Evolutionary conservation across 2,329 filamentous ascomycete genomes (phyloP), one percentile per base, ranked within the genome.

Genomic region (Acrocalymma vagum): DNA sequence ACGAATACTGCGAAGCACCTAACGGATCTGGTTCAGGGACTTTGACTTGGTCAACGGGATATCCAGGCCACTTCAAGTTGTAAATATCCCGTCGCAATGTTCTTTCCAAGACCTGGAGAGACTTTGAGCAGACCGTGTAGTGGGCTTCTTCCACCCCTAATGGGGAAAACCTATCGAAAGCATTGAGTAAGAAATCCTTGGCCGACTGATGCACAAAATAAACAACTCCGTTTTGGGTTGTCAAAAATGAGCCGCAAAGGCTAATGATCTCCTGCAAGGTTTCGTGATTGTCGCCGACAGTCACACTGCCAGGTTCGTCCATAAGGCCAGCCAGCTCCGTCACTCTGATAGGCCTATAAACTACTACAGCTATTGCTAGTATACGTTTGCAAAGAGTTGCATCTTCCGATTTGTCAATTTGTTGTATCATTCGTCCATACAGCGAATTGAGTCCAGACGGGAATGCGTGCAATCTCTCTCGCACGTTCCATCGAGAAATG

Each of bases 181-280:
- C 4, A 5, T 11, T 9, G 6, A 32, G 11, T 11, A 32, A 21
- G 15, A 32, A 32, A 14, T 32, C 29, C 17, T 21, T 32, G 3
- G 29, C 29, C 9, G 73, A 75, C 36, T 72, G 66, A 41, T 76
- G 71, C 1, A 76, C 58, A 38, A 73, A 35, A 25, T 35, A 41
- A 14, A 41, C 24, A 11, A 15, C 28, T 8, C 24, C 16, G 14
- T 35, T 23, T 25, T 17, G 29, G 4, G 28, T 2, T 5, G 38
- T 35, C 3, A 41, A 30, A 15, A 41, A 41, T 4, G 69, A 76
- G 18, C 70, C 69, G 44, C 70, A 76, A 2, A 40, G 14, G 1
- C 40, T 25, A 9, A 76, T 57, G 4, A n/a, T 20, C 5, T 32
- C 11, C 11, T 14, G 29, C 18, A 32, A 13, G n/a, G n/a, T n/a